phyloP scores from a whole-genome alignment of 805 yeast species.

The Saturnispora bothae region DNA sequence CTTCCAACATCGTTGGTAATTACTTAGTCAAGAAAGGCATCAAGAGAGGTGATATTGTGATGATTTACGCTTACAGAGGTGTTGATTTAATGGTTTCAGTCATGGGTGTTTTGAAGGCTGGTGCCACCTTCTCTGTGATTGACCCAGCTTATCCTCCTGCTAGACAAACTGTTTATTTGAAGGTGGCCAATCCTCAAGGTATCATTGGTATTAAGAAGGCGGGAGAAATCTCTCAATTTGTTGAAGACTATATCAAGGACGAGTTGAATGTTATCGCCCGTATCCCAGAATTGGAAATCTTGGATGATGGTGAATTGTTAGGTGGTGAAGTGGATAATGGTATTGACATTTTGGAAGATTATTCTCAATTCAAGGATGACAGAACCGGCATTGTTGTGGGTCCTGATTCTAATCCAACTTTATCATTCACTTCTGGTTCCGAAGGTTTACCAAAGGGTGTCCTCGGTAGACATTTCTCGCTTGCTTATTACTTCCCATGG shows the following conservation, averaged over 20 bases:
- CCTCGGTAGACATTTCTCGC: constrained; percentile 90
- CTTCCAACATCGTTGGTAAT: constrained; percentile 89
- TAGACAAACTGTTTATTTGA: constrained; percentile 84
- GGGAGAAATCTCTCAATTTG: constrained; percentile 68
- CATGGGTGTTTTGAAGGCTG: constrained; percentile 96
- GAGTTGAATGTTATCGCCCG: constrained; percentile 66
- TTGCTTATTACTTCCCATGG: constrained; percentile 98
- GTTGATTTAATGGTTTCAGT: constrained; percentile 95
- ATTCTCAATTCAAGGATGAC: constrained; percentile 35
- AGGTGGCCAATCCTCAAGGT: constrained; percentile 90
- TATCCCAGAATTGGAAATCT: constrained; percentile 68
- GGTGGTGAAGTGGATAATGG: constrained; percentile 43
- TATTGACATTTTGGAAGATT: constrained; percentile 41
- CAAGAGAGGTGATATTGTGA: constrained; percentile 85
- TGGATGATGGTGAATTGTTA: constrained; percentile 58
- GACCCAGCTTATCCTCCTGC: constrained; percentile 99
- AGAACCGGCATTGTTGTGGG: constrained; percentile 90
- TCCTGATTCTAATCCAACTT: constrained; percentile 95
- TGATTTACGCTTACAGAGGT: constrained; percentile 96
- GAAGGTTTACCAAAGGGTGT: constrained; percentile 99
- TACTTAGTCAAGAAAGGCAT: constrained; percentile 75
- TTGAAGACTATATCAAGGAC: constrained; percentile 61
- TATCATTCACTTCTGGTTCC: constrained; percentile 93
- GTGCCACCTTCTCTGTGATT: constrained; percentile 96
- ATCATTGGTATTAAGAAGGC: constrained; percentile 86